A percentile compares a stretch with the other conserved stretches of the same genome.
Evolutionary conservation across 768 basidiomycete genomes (phyloP).

Genomic region (Pleurotus sapidus): DNA sequence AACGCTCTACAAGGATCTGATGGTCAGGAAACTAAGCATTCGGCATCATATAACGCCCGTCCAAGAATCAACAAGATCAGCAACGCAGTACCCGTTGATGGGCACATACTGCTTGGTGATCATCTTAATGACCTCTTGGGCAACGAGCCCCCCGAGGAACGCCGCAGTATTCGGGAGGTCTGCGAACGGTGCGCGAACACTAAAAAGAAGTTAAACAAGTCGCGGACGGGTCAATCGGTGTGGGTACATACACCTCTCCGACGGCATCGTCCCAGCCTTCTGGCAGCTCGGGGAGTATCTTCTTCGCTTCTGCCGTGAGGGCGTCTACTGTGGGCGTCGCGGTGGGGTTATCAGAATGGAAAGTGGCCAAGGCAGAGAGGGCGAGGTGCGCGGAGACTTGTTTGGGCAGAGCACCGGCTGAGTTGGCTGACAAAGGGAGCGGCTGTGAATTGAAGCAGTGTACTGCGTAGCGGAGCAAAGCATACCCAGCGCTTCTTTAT

Average conservation of each 20-base stretch:
- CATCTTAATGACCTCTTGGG: conserved; percentile 97
- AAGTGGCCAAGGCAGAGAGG: conserved; percentile 54
- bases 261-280: conserved; percentile 57
- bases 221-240: background rate
- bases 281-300: conserved; percentile 48
- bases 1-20: background rate
- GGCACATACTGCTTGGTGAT: conserved; percentile 96
- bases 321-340: conserved; percentile 44
- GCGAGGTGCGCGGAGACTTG: conserved; percentile 71
- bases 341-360: conserved; percentile 24
- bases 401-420: conserved; percentile 41
- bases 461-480: background rate
- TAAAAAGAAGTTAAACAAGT: conserved; percentile 27
- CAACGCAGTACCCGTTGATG: conserved; percentile 76
- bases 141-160: conserved; percentile 89
- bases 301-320: conserved; percentile 48
- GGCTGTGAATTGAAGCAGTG: too few relatives aligned
- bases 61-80: conserved; percentile 83
- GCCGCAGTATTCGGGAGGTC: conserved; percentile 94
- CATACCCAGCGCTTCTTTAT: conserved; percentile 49
- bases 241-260: conserved; percentile 76
- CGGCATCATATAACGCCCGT: conserved; percentile 51
- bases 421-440: conserved; percentile 30
- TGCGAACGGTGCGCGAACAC: conserved; percentile 75
- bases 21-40: background rate